Evolutionary conservation across 2,329 filamentous ascomycete genomes (phyloP), one percentile per base, ranked within the genome.

Genomic region (Aphanocladium album): DNA sequence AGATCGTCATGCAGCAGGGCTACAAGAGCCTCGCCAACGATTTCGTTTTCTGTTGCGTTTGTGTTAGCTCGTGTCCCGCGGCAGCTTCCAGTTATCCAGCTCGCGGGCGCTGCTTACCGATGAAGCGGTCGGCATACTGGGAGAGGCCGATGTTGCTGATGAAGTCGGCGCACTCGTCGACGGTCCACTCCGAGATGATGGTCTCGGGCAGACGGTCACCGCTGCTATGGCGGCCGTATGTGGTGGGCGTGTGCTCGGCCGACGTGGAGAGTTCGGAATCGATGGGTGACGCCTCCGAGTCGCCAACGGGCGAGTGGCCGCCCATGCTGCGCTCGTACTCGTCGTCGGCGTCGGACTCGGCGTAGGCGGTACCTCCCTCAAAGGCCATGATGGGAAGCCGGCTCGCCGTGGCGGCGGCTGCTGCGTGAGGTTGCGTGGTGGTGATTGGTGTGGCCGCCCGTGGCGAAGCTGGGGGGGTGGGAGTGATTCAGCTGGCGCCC

Each of bases 1-100:
- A 99, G 80, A 72, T 98, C 93, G 61, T 96, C 90, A 72, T 98
- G 95, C 64, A 90, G 89, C 64, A 99, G 79, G 45, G 91, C 91
- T 61, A 96, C 86, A 64, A 99, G 80, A 57, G 91, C 93, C 73
- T 98, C 92, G 65, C 95, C 95, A 41, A 93, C 89, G 67, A 99
- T 96, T 65, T 91, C 92, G 71, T 99, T 96, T 70, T 97, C 95
- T 95, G 73, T 60, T 14, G 19, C 23, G 23, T 23, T 46, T 19
- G 30, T 33, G 45, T 57, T 49, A 47, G 54, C 45, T 27, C 27
- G 12, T 21, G 9, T 21, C 43, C 49, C 39, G 6, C 21, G 14
- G 16, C 16, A 21, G n/a, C 14, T 46, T 25, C 41, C 37, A 19
- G 45, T 14, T 35, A 45, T 57, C 33, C n/a, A n/a, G n/a, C 33